These are phyloP conservation scores for Saussurea involucrata DNA, from an alignment of 129 eudicot genomes.

Conservation along the genomic window DNA sequence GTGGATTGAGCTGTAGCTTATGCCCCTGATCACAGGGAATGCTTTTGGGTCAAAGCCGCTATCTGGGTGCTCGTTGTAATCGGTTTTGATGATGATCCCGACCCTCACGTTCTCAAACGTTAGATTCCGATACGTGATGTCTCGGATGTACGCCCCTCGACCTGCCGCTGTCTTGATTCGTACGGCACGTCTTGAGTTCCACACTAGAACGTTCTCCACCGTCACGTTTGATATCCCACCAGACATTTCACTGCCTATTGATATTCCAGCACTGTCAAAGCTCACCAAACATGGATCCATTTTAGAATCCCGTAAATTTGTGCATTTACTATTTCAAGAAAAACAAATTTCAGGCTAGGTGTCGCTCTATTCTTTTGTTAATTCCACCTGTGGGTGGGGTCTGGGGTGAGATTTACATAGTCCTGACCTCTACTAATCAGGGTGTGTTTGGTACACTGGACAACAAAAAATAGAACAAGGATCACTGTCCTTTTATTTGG, in stretches of 20 bases:
- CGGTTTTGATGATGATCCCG: conserved; percentile 88
- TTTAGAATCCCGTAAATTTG: background rate
- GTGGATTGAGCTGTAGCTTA: conserved; percentile 63
- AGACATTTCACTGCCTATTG: conserved; percentile 99
- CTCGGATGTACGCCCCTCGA: conserved; percentile 81
- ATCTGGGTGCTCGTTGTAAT: conserved; percentile 96
- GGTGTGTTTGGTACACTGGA: too few species aligned
- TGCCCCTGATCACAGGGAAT: conserved; percentile 61
- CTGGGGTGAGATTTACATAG: too few species aligned
- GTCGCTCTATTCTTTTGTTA: too few species aligned
- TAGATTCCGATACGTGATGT: conserved; percentile 63
- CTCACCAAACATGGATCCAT: conserved; percentile 10
- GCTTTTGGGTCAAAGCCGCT: conserved; percentile 69
- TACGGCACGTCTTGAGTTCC: conserved; percentile 86
- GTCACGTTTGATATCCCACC: conserved; percentile 90
- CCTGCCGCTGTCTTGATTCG: conserved; percentile 95
- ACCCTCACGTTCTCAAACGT: conserved; percentile 80
- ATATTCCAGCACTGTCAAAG: conserved; percentile 80
- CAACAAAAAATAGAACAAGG: too few species aligned
- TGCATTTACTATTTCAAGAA: background rate
- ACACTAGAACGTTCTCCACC: conserved; percentile 60
- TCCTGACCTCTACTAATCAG: too few species aligned
- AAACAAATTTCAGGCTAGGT: background rate
- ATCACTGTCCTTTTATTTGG: too few species aligned
- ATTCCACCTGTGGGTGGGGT: too few species aligned